Evolutionary conservation across 805 yeast species (phyloP).

Genomic region (Metschnikowia shivogae): DNA sequence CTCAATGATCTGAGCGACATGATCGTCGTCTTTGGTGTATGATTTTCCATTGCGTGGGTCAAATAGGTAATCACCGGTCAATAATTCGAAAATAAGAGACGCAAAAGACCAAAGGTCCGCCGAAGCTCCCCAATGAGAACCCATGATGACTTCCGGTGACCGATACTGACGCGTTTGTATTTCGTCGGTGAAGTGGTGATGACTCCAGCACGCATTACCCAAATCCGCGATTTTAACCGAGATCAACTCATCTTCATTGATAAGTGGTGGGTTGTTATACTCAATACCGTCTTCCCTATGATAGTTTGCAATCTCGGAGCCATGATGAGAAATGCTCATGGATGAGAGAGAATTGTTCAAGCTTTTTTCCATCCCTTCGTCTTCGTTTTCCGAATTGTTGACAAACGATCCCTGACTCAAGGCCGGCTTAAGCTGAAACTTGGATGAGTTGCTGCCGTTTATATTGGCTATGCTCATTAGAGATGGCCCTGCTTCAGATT

Average conservation of each 20-base stretch:
- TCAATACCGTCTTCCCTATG: conserved; percentile 5
- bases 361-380: conserved; percentile 21
- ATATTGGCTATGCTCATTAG: conserved; percentile 1
- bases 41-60: conserved; percentile 53
- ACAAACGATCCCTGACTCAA: conserved; percentile 11
- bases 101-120: conserved; percentile 60
- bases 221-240: conserved; percentile 63
- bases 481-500: not conserved
- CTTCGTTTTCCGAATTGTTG: conserved; percentile 16
- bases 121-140: conserved; percentile 57
- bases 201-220: conserved; percentile 65
- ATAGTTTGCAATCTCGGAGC: conserved; percentile 18
- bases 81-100: conserved; percentile 54
- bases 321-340: conserved; percentile 34
- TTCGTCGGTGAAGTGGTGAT: conserved; percentile 62
- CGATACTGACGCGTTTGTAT: conserved; percentile 68
- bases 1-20: conserved; percentile 59
- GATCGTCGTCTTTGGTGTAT: conserved; percentile 55
- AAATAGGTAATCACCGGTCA: conserved; percentile 59
- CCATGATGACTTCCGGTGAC: conserved; percentile 59
- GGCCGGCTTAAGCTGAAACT: conserved; percentile 8
- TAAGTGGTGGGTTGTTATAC: conserved; percentile 11
- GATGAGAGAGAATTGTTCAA: conserved; percentile 38
- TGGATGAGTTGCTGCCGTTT: not conserved
- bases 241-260: conserved; percentile 44